Conservation (phyloP, 768 basidiomycete species). For the Suillus subaureus region DNA sequence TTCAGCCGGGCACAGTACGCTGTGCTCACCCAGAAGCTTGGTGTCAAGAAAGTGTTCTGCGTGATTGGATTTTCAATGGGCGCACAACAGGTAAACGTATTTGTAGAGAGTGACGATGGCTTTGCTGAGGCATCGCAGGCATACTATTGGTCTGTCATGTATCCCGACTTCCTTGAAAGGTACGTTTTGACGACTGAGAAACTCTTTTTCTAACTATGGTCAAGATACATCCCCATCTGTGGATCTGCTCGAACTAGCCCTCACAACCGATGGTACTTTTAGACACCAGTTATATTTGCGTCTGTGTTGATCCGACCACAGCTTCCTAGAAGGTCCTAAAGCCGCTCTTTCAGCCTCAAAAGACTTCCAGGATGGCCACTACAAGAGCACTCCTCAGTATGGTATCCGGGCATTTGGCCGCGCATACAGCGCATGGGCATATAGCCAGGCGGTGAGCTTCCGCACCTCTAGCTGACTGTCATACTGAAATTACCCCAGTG, state of each 20-base stretch:
- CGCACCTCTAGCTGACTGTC: neutral
- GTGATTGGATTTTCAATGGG: constrained; percentile 65
- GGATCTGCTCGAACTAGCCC: constrained; percentile 58
- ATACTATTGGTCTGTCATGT: constrained; percentile 59
- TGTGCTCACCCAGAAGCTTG: constrained; percentile 50
- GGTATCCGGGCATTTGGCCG: constrained; percentile 59
- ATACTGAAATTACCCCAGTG: constrained; percentile 39
- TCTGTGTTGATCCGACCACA: constrained; percentile 20
- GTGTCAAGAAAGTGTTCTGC: constrained; percentile 45
- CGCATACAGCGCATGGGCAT: constrained; percentile 61
- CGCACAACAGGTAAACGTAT: constrained; percentile 44
- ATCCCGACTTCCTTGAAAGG: constrained; percentile 56
- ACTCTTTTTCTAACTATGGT: neutral
- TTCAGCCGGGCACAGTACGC: constrained; percentile 56
- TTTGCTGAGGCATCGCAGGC: constrained; percentile 34
- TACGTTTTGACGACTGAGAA: constrained; percentile 16
- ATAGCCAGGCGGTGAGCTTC: constrained; percentile 50
- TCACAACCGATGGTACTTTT: constrained; percentile 53
- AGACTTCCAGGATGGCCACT: constrained; percentile 57
- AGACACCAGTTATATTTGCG: neutral
- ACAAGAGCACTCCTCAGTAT: constrained; percentile 45
- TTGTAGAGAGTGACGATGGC: neutral
- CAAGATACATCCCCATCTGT: constrained; percentile 53
- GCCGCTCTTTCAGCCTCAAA: constrained; percentile 53
- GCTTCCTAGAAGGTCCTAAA: constrained; percentile 64